Evolutionary conservation across 345 rosid species (phyloP), one percentile per base, ranked within the genome.

Genomic region (Ceriops tagal): DNA sequence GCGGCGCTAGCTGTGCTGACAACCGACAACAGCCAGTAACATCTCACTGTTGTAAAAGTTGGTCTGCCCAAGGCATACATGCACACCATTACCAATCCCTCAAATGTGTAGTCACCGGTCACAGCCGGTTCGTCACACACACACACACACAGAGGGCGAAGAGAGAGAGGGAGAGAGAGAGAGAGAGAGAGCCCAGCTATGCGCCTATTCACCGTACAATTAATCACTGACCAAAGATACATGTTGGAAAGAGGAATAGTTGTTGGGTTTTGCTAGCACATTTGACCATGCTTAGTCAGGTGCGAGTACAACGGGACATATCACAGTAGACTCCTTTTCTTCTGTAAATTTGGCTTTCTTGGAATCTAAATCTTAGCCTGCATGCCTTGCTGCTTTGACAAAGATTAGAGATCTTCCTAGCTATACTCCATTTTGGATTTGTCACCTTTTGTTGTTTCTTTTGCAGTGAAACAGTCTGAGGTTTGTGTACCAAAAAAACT

Each of bases 11-110:
- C 49, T 3, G 49, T 13, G 72, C 82, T 78, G 87, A 78, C 82
- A 83, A 80, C 81, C 80, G 81, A 81, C 84, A 77, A 61, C 64
- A 61, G 66, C 73, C 80, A 84, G 78, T 73, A 57, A 26, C 70
- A 57, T 71, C 26, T 66, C 39, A 56, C 53, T 30, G 53, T 62
- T 65, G 55, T 37, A 53, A 65, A 66, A 66, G 24, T 20, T 51
- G 53, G 2, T 56, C 59, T 55, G 59, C 59, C 60, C 32, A 66
- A 31, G 11, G 28, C 8, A 18, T 6, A 43, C 26, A 22, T 22
- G 16, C 57, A 60, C 63, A 30, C 13, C 53, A 13, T 43, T 43
- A 11, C 37, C 55, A 15, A 31, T 19, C 30, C 60, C 58, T 37
- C 3, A 0, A 15, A 21, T 58, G 79, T 76, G 71, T 53, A 67